Evolutionary conservation across 495 filamentous ascomycete species (phyloP), one percentile per base, ranked within the genome.

Genomic region (Entonaema liquescens): DNA sequence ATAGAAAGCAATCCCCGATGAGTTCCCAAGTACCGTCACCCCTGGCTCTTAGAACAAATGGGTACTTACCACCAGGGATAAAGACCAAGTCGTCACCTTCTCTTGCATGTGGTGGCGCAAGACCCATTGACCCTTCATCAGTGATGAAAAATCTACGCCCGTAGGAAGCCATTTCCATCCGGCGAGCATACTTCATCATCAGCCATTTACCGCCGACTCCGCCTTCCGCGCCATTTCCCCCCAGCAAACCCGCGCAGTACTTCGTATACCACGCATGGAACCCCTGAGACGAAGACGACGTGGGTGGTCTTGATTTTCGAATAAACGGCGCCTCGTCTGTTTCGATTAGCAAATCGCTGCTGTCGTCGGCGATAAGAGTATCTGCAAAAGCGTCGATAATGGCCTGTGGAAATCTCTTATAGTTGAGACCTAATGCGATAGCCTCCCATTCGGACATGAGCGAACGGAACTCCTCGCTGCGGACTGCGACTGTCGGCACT

Each of bases 1-100:
- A 65, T 6, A 70, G 47, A 50, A 70, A 70, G 15, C 67, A 70
- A 23, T 65, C 67, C 11, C 67, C 67, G 5, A 70, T 29, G 17
- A 70, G 21, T 21, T 70, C 56, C 55, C 60, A 59, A 8, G 67
- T 70, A 11, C 31, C 60, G 13, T 70, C 13, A 1, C 28, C 55
- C 21, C 29, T 60, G n/a, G 35, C 35, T 23, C 60, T 64, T 31
- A 70, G 15, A 3, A 70, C 49, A n/a, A 65, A 70, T 11, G 67
- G 67, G 21, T 70, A 70, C 28, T 44, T 54, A 2, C 54, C 67
- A 11, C 67, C 67, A 1, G 67, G 67, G 3, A 65, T 23, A 21
- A 70, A 70, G 2, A 59, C 67, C 2, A 70, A 55, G n/a, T 54
- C 47, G 15, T 70, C 67, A 3, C 56, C 61, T 3, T 54, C 47